Evolutionary conservation across 768 basidiomycete species (phyloP).

Genomic region (Lentinula detonsa): DNA sequence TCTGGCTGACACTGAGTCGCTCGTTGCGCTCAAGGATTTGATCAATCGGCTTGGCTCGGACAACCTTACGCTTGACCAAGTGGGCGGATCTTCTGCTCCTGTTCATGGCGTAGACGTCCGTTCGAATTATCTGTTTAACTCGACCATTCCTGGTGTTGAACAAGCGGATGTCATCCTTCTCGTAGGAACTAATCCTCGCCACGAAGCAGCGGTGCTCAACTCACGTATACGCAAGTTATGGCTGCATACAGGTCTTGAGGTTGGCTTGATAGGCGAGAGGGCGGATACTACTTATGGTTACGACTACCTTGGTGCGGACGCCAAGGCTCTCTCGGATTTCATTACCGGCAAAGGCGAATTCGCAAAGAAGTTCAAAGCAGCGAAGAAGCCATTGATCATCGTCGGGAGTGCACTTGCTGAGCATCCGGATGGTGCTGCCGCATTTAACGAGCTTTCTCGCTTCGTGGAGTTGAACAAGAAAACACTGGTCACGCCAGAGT

Average conservation of each 20-base stretch:
- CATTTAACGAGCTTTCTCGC: slow-evolving; percentile 71
- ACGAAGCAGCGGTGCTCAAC: slow-evolving; percentile 96
- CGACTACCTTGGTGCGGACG: slow-evolving; percentile 78
- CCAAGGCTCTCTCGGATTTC: slow-evolving; percentile 73
- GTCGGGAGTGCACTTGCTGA: slow-evolving; percentile 85
- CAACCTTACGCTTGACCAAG: slow-evolving; percentile 79
- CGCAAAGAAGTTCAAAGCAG: slow-evolving; percentile 79
- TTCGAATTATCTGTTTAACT: slow-evolving; percentile 95
- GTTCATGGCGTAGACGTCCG: slow-evolving; percentile 84
- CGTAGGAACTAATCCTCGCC: slow-evolving; percentile 93
- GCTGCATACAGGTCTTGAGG: slow-evolving; percentile 80
- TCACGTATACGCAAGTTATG: slow-evolving; percentile 95
- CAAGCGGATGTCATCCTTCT: slow-evolving; percentile 89
- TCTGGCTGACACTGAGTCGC: slow-evolving; percentile 88
- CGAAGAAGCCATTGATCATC: slow-evolving; percentile 89
- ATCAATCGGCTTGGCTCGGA: slow-evolving; percentile 92
- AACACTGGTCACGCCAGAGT: slow-evolving; percentile 77
- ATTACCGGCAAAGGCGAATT: slow-evolving; percentile 74
- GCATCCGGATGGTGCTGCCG: slow-evolving; percentile 76
- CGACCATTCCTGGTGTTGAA: slow-evolving; percentile 86
- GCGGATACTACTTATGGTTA: slow-evolving; percentile 92
- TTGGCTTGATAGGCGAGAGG: slow-evolving; percentile 86
- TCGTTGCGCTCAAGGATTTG: slow-evolving; percentile 91
- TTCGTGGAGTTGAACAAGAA: slow-evolving; percentile 76
- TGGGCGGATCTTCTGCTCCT: slow-evolving; percentile 60